Conservation (phyloP, 164 flowering plant genomes). For the Platanus orientalis region DNA sequence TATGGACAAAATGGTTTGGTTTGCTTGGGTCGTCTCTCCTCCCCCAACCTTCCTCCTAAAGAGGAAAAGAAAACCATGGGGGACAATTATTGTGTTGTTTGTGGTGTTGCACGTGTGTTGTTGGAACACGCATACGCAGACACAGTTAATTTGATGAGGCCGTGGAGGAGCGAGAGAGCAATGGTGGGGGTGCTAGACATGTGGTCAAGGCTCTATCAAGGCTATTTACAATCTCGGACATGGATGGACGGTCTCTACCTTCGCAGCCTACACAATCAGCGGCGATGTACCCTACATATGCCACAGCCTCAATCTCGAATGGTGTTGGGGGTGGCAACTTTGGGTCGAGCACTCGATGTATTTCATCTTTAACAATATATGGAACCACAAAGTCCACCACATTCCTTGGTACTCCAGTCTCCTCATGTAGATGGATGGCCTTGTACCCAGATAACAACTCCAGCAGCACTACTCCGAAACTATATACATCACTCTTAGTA, state of each 20-base stretch:
- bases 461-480: conserved; percentile 72
- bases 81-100: neutral
- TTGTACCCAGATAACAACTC: conserved; percentile 66
- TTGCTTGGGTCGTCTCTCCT: neutral
- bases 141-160: neutral
- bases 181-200: conserved; percentile 29
- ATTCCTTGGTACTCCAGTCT: conserved; percentile 48
- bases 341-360: conserved; percentile 59
- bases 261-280: conserved; percentile 62
- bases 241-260: conserved; percentile 61
- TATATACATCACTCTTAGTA: conserved; percentile 76
- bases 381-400: conserved; percentile 78
- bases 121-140: neutral
- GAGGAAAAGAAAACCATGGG: neutral
- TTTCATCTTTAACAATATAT: conserved; percentile 46
- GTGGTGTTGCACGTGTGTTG: too few relatives aligned
- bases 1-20: neutral
- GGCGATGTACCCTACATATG: conserved; percentile 59
- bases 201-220: conserved; percentile 62
- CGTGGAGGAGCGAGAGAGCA: conserved; percentile 15
- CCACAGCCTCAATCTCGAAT: conserved; percentile 76
- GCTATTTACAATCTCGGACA: conserved; percentile 54
- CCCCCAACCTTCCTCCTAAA: too few relatives aligned
- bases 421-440: conserved; percentile 60
- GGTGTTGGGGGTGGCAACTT: conserved; percentile 73